Evolutionary conservation across 208 protist species (phyloP), one percentile per base, ranked within the genome.

Genomic region (Leishmania guyanensis): DNA sequence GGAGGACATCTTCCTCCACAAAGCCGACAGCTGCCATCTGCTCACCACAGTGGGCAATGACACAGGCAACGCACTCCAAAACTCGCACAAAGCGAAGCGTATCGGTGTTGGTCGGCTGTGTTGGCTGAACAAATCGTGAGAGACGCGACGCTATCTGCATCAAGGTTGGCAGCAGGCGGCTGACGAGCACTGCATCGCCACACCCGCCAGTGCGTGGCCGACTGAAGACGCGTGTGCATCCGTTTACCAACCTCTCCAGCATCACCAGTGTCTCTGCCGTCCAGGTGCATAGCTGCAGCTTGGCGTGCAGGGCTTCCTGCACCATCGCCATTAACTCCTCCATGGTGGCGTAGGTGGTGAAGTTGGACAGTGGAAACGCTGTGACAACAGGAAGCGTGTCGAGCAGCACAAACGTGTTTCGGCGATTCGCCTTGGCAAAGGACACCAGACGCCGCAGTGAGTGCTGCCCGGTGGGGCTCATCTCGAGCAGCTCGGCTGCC

Each of bases 61-160:
- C 65, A 65, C 77, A 77, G 56, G 50, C 82, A 36, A 92, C 39
- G 50, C 86, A 88, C 75, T 86, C 82, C 46, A 82, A 50, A 43
- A 92, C 73, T 17, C 79, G 86, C 48, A 80, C 82, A 72, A 92
- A 90, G 54, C 88, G 78, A 43, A 86, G 80, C 26, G 80, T 58
- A 16, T 88, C 39, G 2, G 81, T 29, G 46, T 71, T 84, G 33
- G 60, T 69, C 16, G 87, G 64, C 60, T 81, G 87, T 43, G 83
- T 88, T n/a, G 86, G 79, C 70, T 76, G 69, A 75, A 94, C 86
- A 33, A 60, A 70, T 51, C 75, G 70, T 8, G 87, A 84, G 9
- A 92, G 69, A 66, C 86, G 58, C 50, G 84, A 54, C 36, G 84
- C 85, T 46, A 72, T 80, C 51, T 74, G 77, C 80, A 85, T 80